Evolutionary conservation across 345 rosid genomes (phyloP).

Genomic region (Eucalyptus grandis): DNA sequence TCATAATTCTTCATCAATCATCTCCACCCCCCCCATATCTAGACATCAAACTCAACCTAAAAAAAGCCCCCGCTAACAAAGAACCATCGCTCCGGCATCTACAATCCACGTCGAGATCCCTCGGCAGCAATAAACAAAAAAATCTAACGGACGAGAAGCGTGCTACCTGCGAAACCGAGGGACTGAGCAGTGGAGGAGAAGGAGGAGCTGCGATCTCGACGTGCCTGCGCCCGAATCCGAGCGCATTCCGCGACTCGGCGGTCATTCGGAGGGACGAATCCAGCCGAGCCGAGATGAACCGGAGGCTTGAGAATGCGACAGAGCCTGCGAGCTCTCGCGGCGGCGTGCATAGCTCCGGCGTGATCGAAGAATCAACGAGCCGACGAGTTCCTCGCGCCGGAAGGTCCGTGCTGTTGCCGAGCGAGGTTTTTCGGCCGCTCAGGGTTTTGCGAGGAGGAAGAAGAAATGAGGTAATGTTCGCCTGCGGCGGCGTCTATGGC

Average conservation of each 20-base stretch:
- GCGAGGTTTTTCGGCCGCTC: no score
- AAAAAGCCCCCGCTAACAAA: background rate
- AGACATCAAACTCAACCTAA: background rate
- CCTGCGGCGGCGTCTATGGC: no score
- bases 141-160: background rate
- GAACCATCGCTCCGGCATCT: background rate
- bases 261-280: background rate
- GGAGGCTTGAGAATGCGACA: no score
- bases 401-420: no score
- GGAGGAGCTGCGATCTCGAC: background rate
- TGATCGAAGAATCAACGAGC: no score
- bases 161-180: background rate
- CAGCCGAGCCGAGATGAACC: background rate
- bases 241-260: background rate
- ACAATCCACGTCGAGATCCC: background rate
- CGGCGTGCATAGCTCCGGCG: no score
- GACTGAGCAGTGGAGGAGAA: background rate
- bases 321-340: no score
- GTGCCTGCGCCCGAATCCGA: fast-evolving
- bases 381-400: no score
- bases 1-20: background rate
- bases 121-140: background rate
- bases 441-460: no score
- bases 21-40: no score
- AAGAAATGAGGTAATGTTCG: no score